These are phyloP conservation scores for Cucurbitaria berberidis DNA, from an alignment of 2,329 filamentous ascomycete species.

Conservation along the genomic window DNA sequence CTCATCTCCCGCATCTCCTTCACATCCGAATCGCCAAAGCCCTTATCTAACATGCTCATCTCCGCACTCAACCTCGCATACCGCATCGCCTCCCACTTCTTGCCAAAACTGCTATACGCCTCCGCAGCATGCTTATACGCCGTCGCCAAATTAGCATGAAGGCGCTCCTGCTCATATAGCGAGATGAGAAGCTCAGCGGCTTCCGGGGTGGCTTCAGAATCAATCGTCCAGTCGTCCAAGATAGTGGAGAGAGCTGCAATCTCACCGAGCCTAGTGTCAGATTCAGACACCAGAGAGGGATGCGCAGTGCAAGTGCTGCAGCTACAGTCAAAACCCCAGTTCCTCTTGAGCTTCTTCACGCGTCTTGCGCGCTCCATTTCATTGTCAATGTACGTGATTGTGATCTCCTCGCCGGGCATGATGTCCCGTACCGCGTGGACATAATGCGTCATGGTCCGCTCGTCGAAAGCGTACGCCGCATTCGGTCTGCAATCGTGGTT, in stretches of 20 bases:
- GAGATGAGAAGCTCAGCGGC: conserved; percentile 45
- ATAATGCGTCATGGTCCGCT: conserved; percentile 47
- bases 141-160: conserved; percentile 45
- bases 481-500: conserved; percentile 49
- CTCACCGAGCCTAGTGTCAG: conserved; percentile 43
- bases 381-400: conserved; percentile 52
- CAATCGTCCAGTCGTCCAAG: conserved; percentile 38
- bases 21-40: conserved; percentile 35
- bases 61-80: conserved; percentile 39
- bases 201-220: conserved; percentile 35
- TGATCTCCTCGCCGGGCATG: conserved; percentile 50
- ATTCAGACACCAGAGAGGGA: conserved; percentile 28
- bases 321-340: conserved; percentile 51
- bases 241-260: conserved; percentile 39
- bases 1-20: conserved; percentile 37
- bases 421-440: conserved; percentile 50
- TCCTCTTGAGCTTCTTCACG: conserved; percentile 37
- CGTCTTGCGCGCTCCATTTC: conserved; percentile 39
- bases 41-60: conserved; percentile 39
- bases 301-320: conserved; percentile 49
- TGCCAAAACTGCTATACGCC: conserved; percentile 46
- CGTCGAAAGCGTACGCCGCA: conserved; percentile 51
- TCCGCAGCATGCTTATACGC: conserved; percentile 51
- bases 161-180: conserved; percentile 47
- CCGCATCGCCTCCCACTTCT: conserved; percentile 35